phyloP scores from a whole-genome alignment of 2,329 filamentous ascomycete species.

The Allantophomopsis cytisporea region DNA sequence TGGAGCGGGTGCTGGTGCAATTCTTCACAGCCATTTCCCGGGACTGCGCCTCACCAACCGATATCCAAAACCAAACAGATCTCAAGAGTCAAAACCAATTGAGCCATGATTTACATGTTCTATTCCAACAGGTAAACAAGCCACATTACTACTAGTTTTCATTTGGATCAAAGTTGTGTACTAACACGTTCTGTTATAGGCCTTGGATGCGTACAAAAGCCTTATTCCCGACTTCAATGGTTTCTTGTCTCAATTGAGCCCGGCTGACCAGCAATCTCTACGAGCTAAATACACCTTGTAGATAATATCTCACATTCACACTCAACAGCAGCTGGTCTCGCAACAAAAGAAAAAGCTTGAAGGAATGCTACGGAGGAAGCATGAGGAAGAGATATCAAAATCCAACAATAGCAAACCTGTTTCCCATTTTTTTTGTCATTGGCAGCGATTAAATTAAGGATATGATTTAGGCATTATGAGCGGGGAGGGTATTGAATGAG shows the following conservation, averaged over 20 bases:
- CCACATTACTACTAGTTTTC: no score
- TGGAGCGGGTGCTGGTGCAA: slow-evolving; percentile 72
- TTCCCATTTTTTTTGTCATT: no score
- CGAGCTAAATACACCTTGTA: slow-evolving; percentile 18
- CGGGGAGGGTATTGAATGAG: no score
- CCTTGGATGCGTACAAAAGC: slow-evolving; percentile 36
- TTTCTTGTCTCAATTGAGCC: slow-evolving; percentile 22
- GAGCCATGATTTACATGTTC: slow-evolving; percentile 52
- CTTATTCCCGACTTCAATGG: slow-evolving; percentile 38
- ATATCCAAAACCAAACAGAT: no score
- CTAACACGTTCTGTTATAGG: slow-evolving; percentile 17
- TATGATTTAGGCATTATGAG: no score
- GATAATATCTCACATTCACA: slow-evolving; percentile 6
- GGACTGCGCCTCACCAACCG: slow-evolving; percentile 34
- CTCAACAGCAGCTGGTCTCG: no score
- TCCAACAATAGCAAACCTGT: no score
- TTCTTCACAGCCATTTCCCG: slow-evolving; percentile 78
- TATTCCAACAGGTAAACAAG: slow-evolving; percentile 60
- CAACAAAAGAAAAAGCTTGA: no score
- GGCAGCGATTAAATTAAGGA: no score
- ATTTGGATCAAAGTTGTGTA: no score
- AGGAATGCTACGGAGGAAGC: no score
- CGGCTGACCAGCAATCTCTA: slow-evolving; percentile 8
- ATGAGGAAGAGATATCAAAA: no score
- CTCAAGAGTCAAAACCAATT: slow-evolving; percentile 24